These are phyloP conservation scores for Penicillium sp. DNA, from an alignment of 2,329 filamentous ascomycete species.

Conservation along the genomic window DNA sequence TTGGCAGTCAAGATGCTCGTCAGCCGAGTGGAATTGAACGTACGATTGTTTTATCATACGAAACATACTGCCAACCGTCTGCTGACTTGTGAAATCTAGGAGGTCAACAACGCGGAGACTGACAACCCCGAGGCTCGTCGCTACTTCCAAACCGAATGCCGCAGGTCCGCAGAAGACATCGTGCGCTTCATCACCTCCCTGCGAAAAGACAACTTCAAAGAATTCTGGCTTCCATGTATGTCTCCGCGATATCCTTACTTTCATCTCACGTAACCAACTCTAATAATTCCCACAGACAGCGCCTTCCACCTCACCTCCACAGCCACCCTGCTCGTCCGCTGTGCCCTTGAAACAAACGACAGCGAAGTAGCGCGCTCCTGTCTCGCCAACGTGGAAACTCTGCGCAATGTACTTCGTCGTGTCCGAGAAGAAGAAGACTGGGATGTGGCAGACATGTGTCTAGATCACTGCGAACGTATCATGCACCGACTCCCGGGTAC, in stretches of 20 bases:
- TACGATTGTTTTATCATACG: constrained; percentile 29
- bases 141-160: constrained; percentile 53
- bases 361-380: constrained; percentile 50
- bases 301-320: constrained; percentile 59
- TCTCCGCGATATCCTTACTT: neutral
- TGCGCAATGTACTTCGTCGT: constrained; percentile 53
- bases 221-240: constrained; percentile 58
- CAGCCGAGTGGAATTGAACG: constrained; percentile 52
- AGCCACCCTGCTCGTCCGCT: constrained; percentile 57
- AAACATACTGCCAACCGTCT: neutral
- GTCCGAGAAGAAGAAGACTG: constrained; percentile 56
- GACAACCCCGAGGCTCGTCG: constrained; percentile 53
- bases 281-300: constrained; percentile 43
- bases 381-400: constrained; percentile 52
- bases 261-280: neutral
- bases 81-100: constrained; percentile 35
- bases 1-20: constrained; percentile 53
- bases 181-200: constrained; percentile 55
- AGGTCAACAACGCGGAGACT: constrained; percentile 47
- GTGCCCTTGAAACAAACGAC: constrained; percentile 56
- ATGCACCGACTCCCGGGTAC: constrained; percentile 46
- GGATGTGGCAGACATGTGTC: constrained; percentile 60
- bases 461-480: constrained; percentile 54
- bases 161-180: constrained; percentile 51
- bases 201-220: constrained; percentile 51